Evolutionary conservation across 2,329 filamentous ascomycete species (phyloP).

Genomic region (Verticillium klebahnii): DNA sequence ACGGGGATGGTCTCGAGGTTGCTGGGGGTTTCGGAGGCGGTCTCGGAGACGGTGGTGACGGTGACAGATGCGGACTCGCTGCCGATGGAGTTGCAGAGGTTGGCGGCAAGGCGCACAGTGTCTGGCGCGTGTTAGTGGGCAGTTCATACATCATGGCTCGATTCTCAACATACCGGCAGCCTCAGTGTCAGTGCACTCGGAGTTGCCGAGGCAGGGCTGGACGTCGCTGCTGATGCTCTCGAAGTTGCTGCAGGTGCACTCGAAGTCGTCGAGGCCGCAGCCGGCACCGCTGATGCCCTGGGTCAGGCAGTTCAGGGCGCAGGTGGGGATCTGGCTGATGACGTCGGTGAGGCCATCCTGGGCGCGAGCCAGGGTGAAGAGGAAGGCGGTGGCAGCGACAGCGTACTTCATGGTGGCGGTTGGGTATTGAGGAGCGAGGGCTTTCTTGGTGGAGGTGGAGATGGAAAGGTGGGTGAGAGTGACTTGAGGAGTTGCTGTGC

Average conservation of each 20-base stretch:
- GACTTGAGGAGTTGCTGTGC: neutral
- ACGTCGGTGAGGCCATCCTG: slow-evolving; percentile 13
- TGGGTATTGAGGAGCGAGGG: neutral
- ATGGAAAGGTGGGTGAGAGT: neutral
- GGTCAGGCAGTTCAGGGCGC: slow-evolving; percentile 32
- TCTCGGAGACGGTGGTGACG: neutral
- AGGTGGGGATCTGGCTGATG: slow-evolving; percentile 28
- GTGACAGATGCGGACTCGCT: neutral
- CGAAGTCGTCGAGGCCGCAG: slow-evolving; percentile 27
- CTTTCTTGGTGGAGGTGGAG: neutral
- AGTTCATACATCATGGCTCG: neutral
- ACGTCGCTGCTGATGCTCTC: slow-evolving; percentile 26
- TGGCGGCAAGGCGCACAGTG: slow-evolving; percentile 16
- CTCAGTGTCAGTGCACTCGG: slow-evolving; percentile 26
- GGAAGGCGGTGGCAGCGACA: slow-evolving; percentile 17
- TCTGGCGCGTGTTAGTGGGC: slow-evolving; percentile 3
- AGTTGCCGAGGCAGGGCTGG: slow-evolving; percentile 28
- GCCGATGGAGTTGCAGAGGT: neutral
- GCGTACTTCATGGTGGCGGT: slow-evolving; percentile 25
- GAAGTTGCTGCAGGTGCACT: slow-evolving; percentile 33
- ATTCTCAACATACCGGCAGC: slow-evolving; percentile 25
- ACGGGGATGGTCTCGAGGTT: neutral
- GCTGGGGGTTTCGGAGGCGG: neutral
- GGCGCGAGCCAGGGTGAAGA: slow-evolving; percentile 19
- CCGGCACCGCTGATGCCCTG: slow-evolving; percentile 22